Percentiles rank a stretch among this genome's conserved stretches.
Conservation (phyloP, 768 basidiomycete genomes). For the Tulasnella sp. region DNA sequence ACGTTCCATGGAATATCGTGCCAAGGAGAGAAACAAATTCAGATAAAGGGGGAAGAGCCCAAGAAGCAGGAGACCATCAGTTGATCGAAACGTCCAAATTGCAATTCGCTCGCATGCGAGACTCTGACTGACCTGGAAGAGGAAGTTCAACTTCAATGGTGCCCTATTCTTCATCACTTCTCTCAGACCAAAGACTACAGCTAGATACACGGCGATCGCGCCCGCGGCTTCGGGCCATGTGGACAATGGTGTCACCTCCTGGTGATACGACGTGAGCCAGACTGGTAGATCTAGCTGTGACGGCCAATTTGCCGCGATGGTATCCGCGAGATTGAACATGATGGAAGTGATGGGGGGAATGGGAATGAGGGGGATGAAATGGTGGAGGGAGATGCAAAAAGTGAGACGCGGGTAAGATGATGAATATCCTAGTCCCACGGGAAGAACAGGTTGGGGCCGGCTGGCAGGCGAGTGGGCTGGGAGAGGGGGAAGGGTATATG, state of each 20-base stretch:
- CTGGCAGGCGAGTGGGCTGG: neutral
- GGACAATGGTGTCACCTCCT: constrained; percentile 68
- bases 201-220: constrained; percentile 70
- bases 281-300: constrained; percentile 34
- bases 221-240: constrained; percentile 58
- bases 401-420: neutral
- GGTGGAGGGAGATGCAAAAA: constrained; percentile 19
- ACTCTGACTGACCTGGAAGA: constrained; percentile 62
- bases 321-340: constrained; percentile 14
- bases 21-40: no score
- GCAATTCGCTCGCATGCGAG: no score
- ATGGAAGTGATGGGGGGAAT: constrained; percentile 28
- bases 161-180: constrained; percentile 70
- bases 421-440: neutral
- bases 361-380: constrained; percentile 16
- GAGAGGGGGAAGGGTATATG: neutral
- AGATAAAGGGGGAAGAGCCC: no score
- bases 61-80: no score
- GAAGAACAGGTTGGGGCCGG: neutral
- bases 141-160: constrained; percentile 61
- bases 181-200: constrained; percentile 74
- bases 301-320: constrained; percentile 4
- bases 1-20: no score
- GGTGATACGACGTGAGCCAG: constrained; percentile 47
- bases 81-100: no score